phyloP scores from a whole-genome alignment of 495 filamentous ascomycete genomes.

The Aspergillus mulundensis region DNA sequence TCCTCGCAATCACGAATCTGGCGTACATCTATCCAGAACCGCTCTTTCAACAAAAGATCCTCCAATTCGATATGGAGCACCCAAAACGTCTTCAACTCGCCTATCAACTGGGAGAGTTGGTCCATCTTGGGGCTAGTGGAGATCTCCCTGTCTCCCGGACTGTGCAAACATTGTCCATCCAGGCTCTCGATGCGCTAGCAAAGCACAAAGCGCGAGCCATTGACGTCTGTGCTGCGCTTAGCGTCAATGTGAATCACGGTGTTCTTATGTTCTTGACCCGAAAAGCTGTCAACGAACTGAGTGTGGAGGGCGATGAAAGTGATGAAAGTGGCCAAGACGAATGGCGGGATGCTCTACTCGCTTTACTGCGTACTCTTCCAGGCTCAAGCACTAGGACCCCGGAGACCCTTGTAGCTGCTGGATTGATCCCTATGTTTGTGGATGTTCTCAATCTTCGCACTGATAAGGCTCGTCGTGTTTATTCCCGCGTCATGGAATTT shows the following conservation, averaged over 20 bases:
- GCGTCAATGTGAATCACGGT: constrained; percentile 91
- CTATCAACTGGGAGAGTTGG: constrained; percentile 86
- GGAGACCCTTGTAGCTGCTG: constrained; percentile 75
- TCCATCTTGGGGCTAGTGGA: constrained; percentile 68
- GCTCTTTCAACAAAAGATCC: constrained; percentile 74
- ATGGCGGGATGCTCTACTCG: constrained; percentile 86
- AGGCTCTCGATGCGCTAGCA: constrained; percentile 74
- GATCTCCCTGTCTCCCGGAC: constrained; percentile 61
- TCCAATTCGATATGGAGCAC: constrained; percentile 86
- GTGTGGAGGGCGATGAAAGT: constrained; percentile 50
- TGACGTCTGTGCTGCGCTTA: constrained; percentile 82
- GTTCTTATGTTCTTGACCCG: constrained; percentile 91
- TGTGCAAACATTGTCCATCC: constrained; percentile 79
- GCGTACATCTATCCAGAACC: constrained; percentile 81
- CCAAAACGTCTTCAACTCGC: constrained; percentile 83
- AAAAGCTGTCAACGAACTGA: constrained; percentile 80
- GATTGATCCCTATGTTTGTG: constrained; percentile 81
- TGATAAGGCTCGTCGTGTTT: constrained; percentile 71
- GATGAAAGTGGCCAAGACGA: constrained; percentile 65
- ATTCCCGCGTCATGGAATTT: constrained; percentile 76
- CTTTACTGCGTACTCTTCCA: constrained; percentile 70
- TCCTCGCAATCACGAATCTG: constrained; percentile 87
- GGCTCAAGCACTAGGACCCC: constrained; percentile 64
- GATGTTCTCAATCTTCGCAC: constrained; percentile 86
- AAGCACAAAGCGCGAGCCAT: constrained; percentile 69